Conservation (phyloP, 2,329 filamentous ascomycete genomes). For the Ramichloridium luteum region DNA sequence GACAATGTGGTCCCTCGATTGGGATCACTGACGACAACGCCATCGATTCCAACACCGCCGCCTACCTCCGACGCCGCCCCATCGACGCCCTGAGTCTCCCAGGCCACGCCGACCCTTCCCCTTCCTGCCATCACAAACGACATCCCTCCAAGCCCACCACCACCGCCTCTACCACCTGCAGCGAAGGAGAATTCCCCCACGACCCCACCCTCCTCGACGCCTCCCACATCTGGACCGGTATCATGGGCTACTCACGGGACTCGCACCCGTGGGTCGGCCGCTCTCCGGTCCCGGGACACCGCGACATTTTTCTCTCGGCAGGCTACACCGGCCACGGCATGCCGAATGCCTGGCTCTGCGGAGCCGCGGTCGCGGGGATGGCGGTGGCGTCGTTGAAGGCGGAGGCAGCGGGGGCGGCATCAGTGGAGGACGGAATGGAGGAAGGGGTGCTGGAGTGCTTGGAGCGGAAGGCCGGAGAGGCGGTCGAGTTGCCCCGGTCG, state of each 20-base stretch:
- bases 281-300: conserved; percentile 41
- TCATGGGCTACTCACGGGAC: conserved; percentile 66
- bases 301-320: conserved; percentile 20
- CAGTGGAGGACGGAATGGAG: too few relatives aligned
- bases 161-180: too few relatives aligned
- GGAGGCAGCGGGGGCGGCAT: too few relatives aligned
- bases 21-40: conserved; percentile 49
- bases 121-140: too few relatives aligned
- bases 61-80: conserved; percentile 41
- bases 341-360: conserved; percentile 58
- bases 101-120: too few relatives aligned
- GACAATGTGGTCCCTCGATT: conserved; percentile 39
- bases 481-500: too few relatives aligned
- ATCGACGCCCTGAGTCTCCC: conserved; percentile 24
- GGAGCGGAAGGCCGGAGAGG: too few relatives aligned
- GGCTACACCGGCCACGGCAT: conserved; percentile 55
- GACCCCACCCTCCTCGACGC: conserved; percentile 29
- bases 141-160: too few relatives aligned
- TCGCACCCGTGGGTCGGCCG: conserved; percentile 57
- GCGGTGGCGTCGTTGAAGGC: too few relatives aligned
- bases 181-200: conserved; percentile 21
- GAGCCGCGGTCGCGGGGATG: conserved; percentile 49
- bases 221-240: conserved; percentile 55
- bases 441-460: too few relatives aligned
- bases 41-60: conserved; percentile 44